Evolutionary conservation across 2,329 filamentous ascomycete genomes (phyloP).

Genomic region (Colletotrichum cuscutae): DNA sequence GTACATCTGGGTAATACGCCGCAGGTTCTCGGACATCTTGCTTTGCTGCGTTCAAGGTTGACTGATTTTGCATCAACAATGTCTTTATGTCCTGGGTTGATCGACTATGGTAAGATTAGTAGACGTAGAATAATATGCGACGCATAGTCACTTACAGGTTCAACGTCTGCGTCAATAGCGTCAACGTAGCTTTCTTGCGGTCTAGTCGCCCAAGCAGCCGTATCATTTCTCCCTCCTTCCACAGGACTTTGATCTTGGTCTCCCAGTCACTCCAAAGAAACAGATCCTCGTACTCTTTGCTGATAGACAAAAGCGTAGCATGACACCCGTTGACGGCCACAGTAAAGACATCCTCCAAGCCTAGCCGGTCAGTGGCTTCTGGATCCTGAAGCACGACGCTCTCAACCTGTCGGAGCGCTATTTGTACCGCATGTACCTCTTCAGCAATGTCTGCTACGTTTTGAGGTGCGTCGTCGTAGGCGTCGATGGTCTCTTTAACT

Average conservation of each 20-base stretch:
- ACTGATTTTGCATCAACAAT: slow-evolving; percentile 1
- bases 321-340: slow-evolving; percentile 31
- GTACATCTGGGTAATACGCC: neutral
- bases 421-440: slow-evolving; percentile 26
- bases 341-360: slow-evolving; percentile 23
- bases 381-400: slow-evolving; percentile 26
- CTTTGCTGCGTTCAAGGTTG: slow-evolving; percentile 14
- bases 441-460: slow-evolving; percentile 27
- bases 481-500: slow-evolving; percentile 24
- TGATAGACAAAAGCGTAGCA: slow-evolving; percentile 21
- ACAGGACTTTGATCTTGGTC: slow-evolving; percentile 10
- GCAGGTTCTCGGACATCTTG: slow-evolving; percentile 15
- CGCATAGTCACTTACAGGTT: slow-evolving; percentile 11
- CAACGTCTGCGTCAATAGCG: slow-evolving; percentile 27
- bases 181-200: slow-evolving; percentile 28
- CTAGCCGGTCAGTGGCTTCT: slow-evolving; percentile 17
- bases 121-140: too few relatives aligned
- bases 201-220: slow-evolving; percentile 19
- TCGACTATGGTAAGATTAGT: neutral
- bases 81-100: slow-evolving; percentile 32
- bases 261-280: slow-evolving; percentile 24
- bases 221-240: slow-evolving; percentile 31
- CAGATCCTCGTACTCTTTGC: slow-evolving; percentile 28
- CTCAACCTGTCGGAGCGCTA: slow-evolving; percentile 27
- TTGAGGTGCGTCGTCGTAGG: slow-evolving; percentile 23